A percentile compares a stretch with the other conserved stretches of the same genome.
Evolutionary conservation across 2,329 filamentous ascomycete species (phyloP).

Genomic region (Alternaria gaisen): DNA sequence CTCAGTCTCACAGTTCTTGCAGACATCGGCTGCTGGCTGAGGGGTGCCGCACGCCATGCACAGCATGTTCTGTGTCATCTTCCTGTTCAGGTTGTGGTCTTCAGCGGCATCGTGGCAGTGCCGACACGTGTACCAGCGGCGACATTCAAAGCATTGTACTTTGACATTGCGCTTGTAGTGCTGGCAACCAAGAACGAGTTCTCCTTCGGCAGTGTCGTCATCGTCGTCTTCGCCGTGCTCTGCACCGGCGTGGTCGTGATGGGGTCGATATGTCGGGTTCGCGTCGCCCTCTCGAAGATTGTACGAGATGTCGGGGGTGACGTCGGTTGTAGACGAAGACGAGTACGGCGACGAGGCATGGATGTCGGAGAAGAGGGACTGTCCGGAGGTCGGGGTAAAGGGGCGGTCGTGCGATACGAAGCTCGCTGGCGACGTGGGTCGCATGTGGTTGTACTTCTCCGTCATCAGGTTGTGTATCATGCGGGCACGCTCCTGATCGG

Average conservation of each 20-base stretch:
- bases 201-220: slow-evolving; percentile 60
- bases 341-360: slow-evolving; percentile 48
- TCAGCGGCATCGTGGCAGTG: slow-evolving; percentile 90
- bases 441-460: slow-evolving; percentile 54
- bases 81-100: slow-evolving; percentile 79
- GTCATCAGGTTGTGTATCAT: slow-evolving; percentile 61
- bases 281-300: slow-evolving; percentile 46
- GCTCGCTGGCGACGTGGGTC: slow-evolving; percentile 51
- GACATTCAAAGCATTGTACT: slow-evolving; percentile 88
- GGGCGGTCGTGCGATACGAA: slow-evolving; percentile 51
- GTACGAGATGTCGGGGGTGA: slow-evolving; percentile 47
- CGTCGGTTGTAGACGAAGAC: slow-evolving; percentile 43
- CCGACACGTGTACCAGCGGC: slow-evolving; percentile 92
- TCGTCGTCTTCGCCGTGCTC: slow-evolving; percentile 60
- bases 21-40: slow-evolving; percentile 81
- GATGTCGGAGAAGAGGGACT: slow-evolving; percentile 46
- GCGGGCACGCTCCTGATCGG: slow-evolving; percentile 60
- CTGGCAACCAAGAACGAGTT: slow-evolving; percentile 73
- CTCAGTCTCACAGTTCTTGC: slow-evolving; percentile 76
- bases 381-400: slow-evolving; percentile 48
- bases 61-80: slow-evolving; percentile 91
- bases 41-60: slow-evolving; percentile 94
- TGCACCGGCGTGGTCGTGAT: slow-evolving; percentile 19
- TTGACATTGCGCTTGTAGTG: slow-evolving; percentile 98
- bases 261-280: slow-evolving; percentile 41